Conservation (phyloP, 2,329 filamentous ascomycete genomes). For the Monilinia aucupariae region DNA sequence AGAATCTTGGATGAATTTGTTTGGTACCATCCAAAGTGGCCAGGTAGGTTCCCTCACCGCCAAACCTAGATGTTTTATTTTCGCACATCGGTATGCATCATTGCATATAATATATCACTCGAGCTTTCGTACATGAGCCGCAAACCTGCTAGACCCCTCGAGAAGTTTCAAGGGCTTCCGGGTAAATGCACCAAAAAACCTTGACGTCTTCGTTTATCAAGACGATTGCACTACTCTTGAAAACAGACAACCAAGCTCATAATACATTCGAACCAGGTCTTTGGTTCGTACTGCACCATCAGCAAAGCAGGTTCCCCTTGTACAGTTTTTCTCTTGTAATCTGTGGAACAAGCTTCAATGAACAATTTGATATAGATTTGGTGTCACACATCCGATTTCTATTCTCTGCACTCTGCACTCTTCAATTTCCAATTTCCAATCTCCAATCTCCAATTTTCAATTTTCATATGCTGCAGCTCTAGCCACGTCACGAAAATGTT, state of each 20-base stretch:
- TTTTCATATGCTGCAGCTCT: conserved; percentile 14
- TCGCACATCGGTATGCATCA: background rate
- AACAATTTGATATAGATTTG: conserved; percentile 11
- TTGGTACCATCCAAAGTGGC: conserved; percentile 4
- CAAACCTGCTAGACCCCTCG: conserved; percentile 4
- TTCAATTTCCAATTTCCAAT: background rate
- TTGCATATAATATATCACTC: conserved; percentile 10
- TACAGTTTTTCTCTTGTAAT: background rate
- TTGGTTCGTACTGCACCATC: conserved; percentile 10
- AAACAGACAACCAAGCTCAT: conserved; percentile 1
- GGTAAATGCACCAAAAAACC: conserved; percentile 3
- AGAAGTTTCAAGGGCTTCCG: conserved; percentile 7
- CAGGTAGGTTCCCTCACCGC: conserved; percentile 10
- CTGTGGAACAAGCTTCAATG: conserved; percentile 1
- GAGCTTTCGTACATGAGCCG: background rate
- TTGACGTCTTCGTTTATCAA: conserved; percentile 3
- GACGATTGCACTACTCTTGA: conserved; percentile 10
- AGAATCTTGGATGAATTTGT: conserved; percentile 1
- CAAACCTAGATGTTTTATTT: conserved; percentile 2
- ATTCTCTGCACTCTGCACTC: no score
- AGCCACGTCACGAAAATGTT: conserved; percentile 15
- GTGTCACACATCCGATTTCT: conserved; percentile 9
- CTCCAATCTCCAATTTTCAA: background rate
- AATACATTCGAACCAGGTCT: conserved; percentile 9
- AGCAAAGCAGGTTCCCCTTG: background rate